Conservation (phyloP, 257 asterid species). For the Rhazya stricta region DNA sequence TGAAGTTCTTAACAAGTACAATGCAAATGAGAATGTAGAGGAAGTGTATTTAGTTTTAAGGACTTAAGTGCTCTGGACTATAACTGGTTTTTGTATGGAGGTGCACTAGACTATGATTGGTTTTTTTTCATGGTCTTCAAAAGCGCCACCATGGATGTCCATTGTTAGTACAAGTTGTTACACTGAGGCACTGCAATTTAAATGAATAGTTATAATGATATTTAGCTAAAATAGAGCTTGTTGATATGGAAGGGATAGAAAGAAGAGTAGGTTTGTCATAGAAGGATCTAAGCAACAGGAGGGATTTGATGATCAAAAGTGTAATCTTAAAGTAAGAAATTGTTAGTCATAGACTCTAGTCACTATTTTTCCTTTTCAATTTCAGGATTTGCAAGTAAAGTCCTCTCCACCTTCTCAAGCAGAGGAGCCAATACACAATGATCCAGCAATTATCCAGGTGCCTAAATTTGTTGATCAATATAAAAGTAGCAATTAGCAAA, state of each 20-base stretch:
- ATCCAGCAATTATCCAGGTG: slow-evolving; percentile 84
- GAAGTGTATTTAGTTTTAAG: background rate
- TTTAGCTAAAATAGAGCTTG: background rate
- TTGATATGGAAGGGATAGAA: too few species aligned
- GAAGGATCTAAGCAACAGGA: background rate
- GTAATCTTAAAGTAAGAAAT: background rate
- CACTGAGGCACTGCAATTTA: background rate
- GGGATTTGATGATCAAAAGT: background rate
- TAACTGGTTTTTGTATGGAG: too few species aligned
- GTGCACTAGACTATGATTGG: background rate
- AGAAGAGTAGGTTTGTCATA: background rate
- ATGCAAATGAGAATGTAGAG: background rate
- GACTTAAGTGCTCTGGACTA: too few species aligned
- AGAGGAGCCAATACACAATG: slow-evolving; percentile 51
- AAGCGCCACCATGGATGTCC: background rate
- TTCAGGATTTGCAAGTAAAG: slow-evolving; percentile 71
- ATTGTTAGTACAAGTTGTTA: background rate
- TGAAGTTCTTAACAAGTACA: background rate
- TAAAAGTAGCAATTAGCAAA: background rate
- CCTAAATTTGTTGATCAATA: slow-evolving; percentile 7
- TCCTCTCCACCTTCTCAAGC: slow-evolving; percentile 41
- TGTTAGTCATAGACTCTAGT: background rate
- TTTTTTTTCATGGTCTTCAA: background rate
- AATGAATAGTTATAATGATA: background rate
- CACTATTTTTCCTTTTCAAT: slow-evolving; percentile 6